These are phyloP conservation scores for Colletotrichum sp. DNA, from an alignment of 2,329 filamentous ascomycete genomes.

Conservation along the genomic window DNA sequence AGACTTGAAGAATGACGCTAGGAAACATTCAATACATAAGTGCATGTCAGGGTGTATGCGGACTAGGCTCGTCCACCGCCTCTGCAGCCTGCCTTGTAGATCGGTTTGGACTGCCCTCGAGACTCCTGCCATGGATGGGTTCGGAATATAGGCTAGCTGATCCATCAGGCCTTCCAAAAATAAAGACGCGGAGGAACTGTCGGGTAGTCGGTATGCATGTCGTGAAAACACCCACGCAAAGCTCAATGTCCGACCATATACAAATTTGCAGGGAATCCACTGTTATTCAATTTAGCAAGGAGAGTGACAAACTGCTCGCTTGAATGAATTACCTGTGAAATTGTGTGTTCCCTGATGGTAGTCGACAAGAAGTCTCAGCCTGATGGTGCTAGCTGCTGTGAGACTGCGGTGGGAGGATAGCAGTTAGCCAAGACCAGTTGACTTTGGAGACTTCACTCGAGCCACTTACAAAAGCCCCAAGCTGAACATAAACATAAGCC, in stretches of 20 bases:
- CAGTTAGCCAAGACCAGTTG: not conserved
- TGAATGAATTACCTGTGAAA: not conserved
- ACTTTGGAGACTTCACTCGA: not conserved
- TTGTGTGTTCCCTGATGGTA: not conserved
- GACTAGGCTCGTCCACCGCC: not conserved
- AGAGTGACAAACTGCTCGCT: not conserved
- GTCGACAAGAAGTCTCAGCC: not conserved
- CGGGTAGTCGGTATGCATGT: not conserved
- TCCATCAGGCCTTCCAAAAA: not conserved
- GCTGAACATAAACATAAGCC: slow-evolving; percentile 40
- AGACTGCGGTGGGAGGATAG: not conserved
- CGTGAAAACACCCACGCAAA: not conserved
- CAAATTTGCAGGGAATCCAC: accelerated
- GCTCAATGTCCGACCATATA: not conserved
- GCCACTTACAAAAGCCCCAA: slow-evolving; percentile 26
- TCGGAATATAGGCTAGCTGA: not conserved
- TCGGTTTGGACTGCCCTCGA: not conserved
- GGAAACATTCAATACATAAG: accelerated
- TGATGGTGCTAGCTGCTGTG: not conserved
- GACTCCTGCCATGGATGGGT: not conserved
- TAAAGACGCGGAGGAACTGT: not conserved
- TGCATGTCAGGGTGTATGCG: not conserved
- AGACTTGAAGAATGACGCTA: too few relatives aligned
- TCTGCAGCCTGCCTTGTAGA: not conserved
- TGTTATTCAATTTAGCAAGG: not conserved